Evolutionary conservation across 2,329 filamentous ascomycete species (phyloP), one percentile per base, ranked within the genome.

Genomic region (Pseudopyricularia cyperi): DNA sequence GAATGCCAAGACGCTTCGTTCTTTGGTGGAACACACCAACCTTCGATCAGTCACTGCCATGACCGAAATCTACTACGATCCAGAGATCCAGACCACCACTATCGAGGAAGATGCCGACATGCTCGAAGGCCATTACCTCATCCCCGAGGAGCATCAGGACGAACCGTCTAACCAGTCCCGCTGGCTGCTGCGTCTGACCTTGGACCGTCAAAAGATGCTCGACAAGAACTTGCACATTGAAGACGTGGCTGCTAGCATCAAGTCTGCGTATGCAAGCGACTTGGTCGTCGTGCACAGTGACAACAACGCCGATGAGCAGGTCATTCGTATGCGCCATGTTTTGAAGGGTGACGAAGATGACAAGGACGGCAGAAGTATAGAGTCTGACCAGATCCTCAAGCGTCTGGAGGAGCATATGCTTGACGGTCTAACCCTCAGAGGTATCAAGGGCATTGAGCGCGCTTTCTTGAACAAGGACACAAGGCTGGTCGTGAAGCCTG

Each of bases 61-160:
- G 47, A 95, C 90, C 0, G 94, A 98, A 67, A 91, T 98, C 54
- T 96, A 95, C 76, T 97, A 97, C 62, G 93, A 98, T 65, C 93
- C 93, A 0, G 86, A 94, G 54, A 84, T 96, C 54, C 81, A 87
- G 60, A 75, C 79, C 30, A 98, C 94, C 0, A 86, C 83, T 57
- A 95, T 98, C 60, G 78, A 85, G 34, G 87, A 87, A 53, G 93
- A 98, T 73, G 70, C 79, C 55, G 93, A 97, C 62, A 94, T 97
- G 80, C 87, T 98, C 7, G 89, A 96, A 59, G 95, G 91, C 0
- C 96, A 95, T 74, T 97, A 91, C 71, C 82, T 97, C 65, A 87
- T 97, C 63, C 88, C 89, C 0, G 89, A 95, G 57, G 88, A 94
- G 42, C 72, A 70, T 19, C 72, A 75, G 28, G 75, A 78, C 52